These are phyloP conservation scores for Cinchona pubescens DNA, from an alignment of 257 asterid genomes.

Conservation along the genomic window DNA sequence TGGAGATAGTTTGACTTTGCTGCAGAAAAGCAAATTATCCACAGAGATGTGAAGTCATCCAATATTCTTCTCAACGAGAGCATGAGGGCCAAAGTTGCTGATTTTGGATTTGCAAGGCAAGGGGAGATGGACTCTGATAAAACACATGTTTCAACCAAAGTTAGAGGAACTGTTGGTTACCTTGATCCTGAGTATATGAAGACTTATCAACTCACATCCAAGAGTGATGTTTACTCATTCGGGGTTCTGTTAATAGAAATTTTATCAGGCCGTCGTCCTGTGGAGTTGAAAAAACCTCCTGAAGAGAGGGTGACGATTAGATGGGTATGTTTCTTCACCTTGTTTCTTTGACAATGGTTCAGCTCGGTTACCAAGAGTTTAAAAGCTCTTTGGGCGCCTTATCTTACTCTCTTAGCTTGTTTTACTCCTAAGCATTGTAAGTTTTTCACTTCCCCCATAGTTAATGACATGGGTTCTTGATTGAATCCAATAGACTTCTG, in stretches of 20 bases:
- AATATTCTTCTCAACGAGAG: slow-evolving; percentile 89
- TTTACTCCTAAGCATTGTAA: background rate
- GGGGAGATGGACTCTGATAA: slow-evolving; percentile 73
- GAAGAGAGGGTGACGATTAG: slow-evolving; percentile 81
- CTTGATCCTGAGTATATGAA: slow-evolving; percentile 97
- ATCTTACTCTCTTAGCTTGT: too few species aligned
- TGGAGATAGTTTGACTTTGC: slow-evolving; percentile 15
- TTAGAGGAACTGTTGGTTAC: slow-evolving; percentile 95
- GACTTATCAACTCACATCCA: slow-evolving; percentile 77
- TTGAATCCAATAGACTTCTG: background rate
- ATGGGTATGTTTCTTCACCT: slow-evolving; percentile 62
- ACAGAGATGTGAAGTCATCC: slow-evolving; percentile 96
- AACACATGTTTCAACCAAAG: slow-evolving; percentile 83
- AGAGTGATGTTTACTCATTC: slow-evolving; percentile 93
- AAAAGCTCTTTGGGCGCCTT: background rate
- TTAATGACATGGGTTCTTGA: background rate
- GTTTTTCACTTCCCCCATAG: background rate
- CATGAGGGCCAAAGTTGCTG: slow-evolving; percentile 92
- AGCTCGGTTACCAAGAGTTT: background rate
- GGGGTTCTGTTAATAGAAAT: slow-evolving; percentile 83
- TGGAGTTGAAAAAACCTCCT: slow-evolving; percentile 63
- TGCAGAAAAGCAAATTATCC: slow-evolving; percentile 96
- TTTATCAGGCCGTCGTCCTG: slow-evolving; percentile 90
- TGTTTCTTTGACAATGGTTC: background rate
- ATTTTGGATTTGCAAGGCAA: slow-evolving; percentile 87